Base-by-base conservation (phyloP, 371 early-diverging fungal species). In the Mucor lusitanicus region DNA sequence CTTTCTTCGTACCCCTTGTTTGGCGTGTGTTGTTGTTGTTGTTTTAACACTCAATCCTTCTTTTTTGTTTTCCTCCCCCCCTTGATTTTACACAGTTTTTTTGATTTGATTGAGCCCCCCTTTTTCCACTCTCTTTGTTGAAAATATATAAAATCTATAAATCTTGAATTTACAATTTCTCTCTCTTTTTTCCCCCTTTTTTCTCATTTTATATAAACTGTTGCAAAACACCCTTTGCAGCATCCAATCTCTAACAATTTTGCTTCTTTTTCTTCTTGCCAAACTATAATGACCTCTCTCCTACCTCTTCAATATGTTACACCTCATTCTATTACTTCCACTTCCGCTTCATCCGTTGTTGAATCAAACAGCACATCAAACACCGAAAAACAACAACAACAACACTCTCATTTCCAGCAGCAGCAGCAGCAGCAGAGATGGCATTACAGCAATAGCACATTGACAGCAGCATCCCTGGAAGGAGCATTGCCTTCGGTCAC, bases 271-370 rank as follows among this genome's bases (percentile, higher is more conserved):
- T 23, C 21, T 46, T 42, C 39, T 57, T 40, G 21, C 23, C 15
- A 46, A 15, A 50, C 17, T 12, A 48, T 25, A 62, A 62, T 64
- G 65, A 62, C 66, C 17, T 65, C 70, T 48, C 66, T 70, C 33
- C 53, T 70, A 62, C 61, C 70, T 71, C 68, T 72, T 72, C 72
- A 79, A 74, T 80, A 70, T 74, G 61, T 48, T 48, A 61, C 61
- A 56, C 70, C 71, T 44, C 50, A 42, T 42, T 42, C 42, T 42
- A 42, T 17, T 37, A 59, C 19, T 25, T 15, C 40, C 40, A 27
- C 42, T 42, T 42, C 42, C 42, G 42, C 42, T 17, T 42, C 42
- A 42, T 42, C 42, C 15, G 42, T 42, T 42, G 42, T 15, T 42
- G 17, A 42, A 42, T 42, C n/a, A 21, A 21, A 12, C 6, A 12